phyloP scores from a whole-genome alignment of 306 rosid genomes.

The Cyamopsis tetragonoloba region DNA sequence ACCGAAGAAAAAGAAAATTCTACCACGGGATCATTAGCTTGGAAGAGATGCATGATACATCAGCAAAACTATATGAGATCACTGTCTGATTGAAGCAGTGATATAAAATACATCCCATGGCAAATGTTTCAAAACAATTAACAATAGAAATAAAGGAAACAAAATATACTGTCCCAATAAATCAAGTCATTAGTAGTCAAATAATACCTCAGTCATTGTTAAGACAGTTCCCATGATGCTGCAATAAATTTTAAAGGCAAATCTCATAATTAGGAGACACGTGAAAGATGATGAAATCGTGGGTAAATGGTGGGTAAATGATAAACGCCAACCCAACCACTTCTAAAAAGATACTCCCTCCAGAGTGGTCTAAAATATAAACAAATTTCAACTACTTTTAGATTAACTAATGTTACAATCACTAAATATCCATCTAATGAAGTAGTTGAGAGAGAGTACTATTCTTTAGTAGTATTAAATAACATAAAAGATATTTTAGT shows the following conservation, averaged over 20 bases:
- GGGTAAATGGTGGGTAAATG: slow-evolving; percentile 7
- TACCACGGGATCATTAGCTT: background rate
- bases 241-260: slow-evolving; percentile 82
- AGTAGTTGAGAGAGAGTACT: too few relatives aligned
- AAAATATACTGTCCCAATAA: background rate
- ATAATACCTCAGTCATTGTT: slow-evolving; percentile 72
- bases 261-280: slow-evolving; percentile 65
- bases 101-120: background rate
- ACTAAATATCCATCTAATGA: too few relatives aligned
- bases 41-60: background rate
- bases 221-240: slow-evolving; percentile 86
- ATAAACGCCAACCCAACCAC: background rate
- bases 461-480: too few relatives aligned
- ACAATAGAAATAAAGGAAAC: background rate
- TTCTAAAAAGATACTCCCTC: slow-evolving; percentile 1
- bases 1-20: too few relatives aligned
- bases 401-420: too few relatives aligned
- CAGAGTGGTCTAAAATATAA: too few relatives aligned
- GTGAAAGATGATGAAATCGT: slow-evolving; percentile 15
- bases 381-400: too few relatives aligned
- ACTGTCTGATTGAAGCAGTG: background rate
- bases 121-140: background rate
- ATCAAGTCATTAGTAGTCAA: too few relatives aligned
- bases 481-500: too few relatives aligned
- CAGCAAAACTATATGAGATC: background rate